Evolutionary conservation across 2,329 filamentous ascomycete species (phyloP).

Genomic region (Claviceps fusiformis): DNA sequence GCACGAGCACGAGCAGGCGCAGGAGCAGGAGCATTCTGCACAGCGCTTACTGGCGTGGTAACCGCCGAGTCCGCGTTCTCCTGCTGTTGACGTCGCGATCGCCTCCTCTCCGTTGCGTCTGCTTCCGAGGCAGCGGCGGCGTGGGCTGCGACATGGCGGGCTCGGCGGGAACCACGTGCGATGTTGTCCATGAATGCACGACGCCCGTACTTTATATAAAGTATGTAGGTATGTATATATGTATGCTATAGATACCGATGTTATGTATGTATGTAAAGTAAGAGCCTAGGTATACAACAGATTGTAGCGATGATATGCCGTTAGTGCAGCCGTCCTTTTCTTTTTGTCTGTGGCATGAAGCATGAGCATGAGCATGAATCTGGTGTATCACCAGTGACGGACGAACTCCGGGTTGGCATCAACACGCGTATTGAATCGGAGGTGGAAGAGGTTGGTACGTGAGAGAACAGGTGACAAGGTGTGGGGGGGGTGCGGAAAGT

Average conservation of each 20-base stretch:
- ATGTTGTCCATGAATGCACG: conserved; percentile 14
- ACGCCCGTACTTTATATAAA: not conserved
- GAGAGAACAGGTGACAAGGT: not conserved
- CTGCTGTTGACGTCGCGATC: conserved; percentile 1
- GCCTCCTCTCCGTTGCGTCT: not conserved
- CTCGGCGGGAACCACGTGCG: conserved; percentile 17
- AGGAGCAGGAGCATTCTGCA: not conserved
- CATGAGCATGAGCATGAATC: not conserved
- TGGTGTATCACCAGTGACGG: not conserved
- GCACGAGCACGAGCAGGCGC: no score
- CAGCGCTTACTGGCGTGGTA: not conserved
- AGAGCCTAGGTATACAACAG: not conserved
- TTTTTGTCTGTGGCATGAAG: not conserved
- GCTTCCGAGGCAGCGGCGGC: not conserved
- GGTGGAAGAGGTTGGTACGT: not conserved
- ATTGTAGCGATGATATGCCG: not conserved
- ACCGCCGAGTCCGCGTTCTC: not conserved
- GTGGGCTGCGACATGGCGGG: conserved; percentile 16
- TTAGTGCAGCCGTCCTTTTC: not conserved
- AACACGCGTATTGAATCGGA: not conserved
- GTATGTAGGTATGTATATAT: no score
- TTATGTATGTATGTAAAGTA: not conserved
- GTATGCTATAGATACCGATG: not conserved
- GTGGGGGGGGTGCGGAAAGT: not conserved
- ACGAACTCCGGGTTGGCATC: not conserved